A percentile compares a stretch with the other conserved stretches of the same genome.
These are phyloP conservation scores for Nannochloropsis granulata DNA, from an alignment of 108 stramenopile species.

Conservation along the genomic window DNA sequence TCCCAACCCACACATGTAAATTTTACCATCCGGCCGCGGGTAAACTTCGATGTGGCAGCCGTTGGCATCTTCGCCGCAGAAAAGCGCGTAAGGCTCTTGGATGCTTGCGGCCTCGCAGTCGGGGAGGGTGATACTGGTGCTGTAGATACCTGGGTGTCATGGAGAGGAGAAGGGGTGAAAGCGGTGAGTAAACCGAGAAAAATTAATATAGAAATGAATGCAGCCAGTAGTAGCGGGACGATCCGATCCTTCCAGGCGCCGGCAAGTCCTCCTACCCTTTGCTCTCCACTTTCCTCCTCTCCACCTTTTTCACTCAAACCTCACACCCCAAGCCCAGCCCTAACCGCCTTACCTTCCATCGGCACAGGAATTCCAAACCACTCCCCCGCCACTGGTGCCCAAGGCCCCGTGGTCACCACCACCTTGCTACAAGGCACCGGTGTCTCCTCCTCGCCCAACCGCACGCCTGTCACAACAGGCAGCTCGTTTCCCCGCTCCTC, in stretches of 20 bases:
- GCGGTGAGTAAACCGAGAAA: too few species aligned
- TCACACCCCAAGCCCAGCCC: not conserved
- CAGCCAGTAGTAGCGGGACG: too few species aligned
- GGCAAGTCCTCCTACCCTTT: too few species aligned
- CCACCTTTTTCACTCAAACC: too few species aligned
- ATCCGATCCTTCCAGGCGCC: too few species aligned
- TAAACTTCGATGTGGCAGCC: constrained; percentile 49
- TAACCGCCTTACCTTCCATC: constrained; percentile 20
- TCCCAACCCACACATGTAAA: constrained; percentile 92
- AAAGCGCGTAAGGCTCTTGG: constrained; percentile 75
- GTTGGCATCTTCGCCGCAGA: constrained; percentile 85
- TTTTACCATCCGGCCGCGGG: constrained; percentile 38
- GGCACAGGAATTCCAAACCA: constrained; percentile 39
- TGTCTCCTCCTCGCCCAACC: constrained; percentile 18
- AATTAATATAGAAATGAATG: too few species aligned
- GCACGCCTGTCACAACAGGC: constrained; percentile 15
- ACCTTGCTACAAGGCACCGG: constrained; percentile 1
- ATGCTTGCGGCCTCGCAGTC: not conserved
- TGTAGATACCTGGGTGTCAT: not conserved
- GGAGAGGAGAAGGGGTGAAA: not conserved
- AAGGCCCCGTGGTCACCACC: constrained; percentile 34
- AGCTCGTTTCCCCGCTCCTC: not conserved
- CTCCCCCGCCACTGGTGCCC: constrained; percentile 30
- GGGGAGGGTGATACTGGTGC: not conserved
- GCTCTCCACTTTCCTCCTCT: too few species aligned